Percentiles rank a stretch among this genome's conserved stretches.
These are phyloP conservation scores for Didymella sp. DNA, from an alignment of 2,329 filamentous ascomycete species.

Conservation along the genomic window DNA sequence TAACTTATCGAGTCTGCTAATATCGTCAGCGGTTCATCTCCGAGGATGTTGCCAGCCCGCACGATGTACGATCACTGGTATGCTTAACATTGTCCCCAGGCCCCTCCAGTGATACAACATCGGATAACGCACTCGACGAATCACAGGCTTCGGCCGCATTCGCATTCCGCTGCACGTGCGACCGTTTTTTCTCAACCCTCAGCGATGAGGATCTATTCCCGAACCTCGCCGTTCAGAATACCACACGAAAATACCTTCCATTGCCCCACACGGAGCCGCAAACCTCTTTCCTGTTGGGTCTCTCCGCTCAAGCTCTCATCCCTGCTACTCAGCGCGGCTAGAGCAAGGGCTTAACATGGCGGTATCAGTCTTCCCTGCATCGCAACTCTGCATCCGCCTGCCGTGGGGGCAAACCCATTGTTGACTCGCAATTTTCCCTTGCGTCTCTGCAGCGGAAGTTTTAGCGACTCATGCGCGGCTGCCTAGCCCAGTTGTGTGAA, in stretches of 20 bases:
- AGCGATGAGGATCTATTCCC: neutral
- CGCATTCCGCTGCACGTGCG: neutral
- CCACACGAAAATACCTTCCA: neutral
- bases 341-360: neutral
- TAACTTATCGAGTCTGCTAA: neutral
- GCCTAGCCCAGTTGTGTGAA: neutral
- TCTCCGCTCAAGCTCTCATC: neutral
- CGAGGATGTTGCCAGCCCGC: neutral
- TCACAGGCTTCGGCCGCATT: neutral
- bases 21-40: neutral
- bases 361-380: neutral
- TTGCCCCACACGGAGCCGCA: slow-evolving; percentile 18
- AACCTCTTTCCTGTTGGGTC: slow-evolving; percentile 11
- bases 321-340: neutral
- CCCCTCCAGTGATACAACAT: neutral
- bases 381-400: neutral
- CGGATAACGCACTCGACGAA: neutral
- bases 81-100: neutral
- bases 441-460: neutral
- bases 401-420: neutral
- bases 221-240: slow-evolving; percentile 1
- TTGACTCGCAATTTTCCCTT: neutral
- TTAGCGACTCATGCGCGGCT: neutral
- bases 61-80: neutral
- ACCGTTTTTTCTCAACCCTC: neutral